A percentile compares a stretch with the other conserved stretches of the same genome.
These are phyloP conservation scores for Trypanosomatidae sp. DNA, from an alignment of 208 protist species.

Conservation along the genomic window DNA sequence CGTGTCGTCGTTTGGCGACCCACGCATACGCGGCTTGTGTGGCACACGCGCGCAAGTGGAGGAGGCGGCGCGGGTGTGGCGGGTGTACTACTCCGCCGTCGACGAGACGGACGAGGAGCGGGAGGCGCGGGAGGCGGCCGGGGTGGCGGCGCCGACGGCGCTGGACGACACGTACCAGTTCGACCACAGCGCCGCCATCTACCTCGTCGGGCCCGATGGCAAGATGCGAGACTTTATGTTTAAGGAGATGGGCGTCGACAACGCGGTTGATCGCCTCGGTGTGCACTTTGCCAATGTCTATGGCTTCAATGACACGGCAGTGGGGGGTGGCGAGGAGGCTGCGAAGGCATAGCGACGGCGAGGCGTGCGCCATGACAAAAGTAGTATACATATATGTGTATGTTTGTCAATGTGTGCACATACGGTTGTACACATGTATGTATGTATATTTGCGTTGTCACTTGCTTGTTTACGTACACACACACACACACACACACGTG, in stretches of 20 bases:
- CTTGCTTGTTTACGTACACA: too few relatives aligned
- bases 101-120: slow-evolving; percentile 71
- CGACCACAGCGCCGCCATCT: slow-evolving; percentile 80
- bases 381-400: neutral
- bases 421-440: neutral
- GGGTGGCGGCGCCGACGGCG: slow-evolving; percentile 18
- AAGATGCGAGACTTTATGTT: slow-evolving; percentile 87
- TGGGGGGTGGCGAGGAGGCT: too few relatives aligned
- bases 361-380: neutral
- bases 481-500: too few relatives aligned
- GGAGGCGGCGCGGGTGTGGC: slow-evolving; percentile 39
- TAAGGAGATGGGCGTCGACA: slow-evolving; percentile 61
- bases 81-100: slow-evolving; percentile 75
- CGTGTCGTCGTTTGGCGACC: slow-evolving; percentile 40
- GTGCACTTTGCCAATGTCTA: slow-evolving; percentile 64
- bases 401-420: neutral
- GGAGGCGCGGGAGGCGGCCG: slow-evolving; percentile 33
- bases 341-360: too few relatives aligned
- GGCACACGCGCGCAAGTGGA: slow-evolving; percentile 36
- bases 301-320: slow-evolving; percentile 66
- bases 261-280: slow-evolving; percentile 39
- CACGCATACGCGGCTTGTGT: slow-evolving; percentile 43
- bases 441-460: too few relatives aligned
- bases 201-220: slow-evolving; percentile 69
- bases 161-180: slow-evolving; percentile 79